Percentiles rank a stretch among this genome's conserved stretches.
Evolutionary conservation across 306 rosid species (phyloP).

Genomic region (Psophocarpus tetragonolobus): DNA sequence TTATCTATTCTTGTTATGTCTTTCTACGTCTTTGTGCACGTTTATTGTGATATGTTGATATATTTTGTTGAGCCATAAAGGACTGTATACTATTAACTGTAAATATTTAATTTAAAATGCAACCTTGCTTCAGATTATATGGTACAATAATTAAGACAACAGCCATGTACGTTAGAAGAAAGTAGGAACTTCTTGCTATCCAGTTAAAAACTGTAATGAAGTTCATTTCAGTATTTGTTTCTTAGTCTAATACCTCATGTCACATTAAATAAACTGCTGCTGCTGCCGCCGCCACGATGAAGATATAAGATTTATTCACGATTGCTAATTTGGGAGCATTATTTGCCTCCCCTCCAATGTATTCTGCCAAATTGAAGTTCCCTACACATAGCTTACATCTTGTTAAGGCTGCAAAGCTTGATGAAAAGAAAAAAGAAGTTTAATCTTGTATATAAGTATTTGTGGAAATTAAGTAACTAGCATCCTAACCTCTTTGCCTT

Average conservation of each 20-base stretch:
- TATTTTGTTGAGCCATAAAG: neutral
- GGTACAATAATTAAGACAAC: neutral
- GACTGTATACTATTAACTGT: neutral
- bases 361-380: conserved; percentile 60
- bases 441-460: neutral
- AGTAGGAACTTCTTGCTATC: neutral
- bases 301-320: conserved; percentile 15
- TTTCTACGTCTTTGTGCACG: neutral
- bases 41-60: neutral
- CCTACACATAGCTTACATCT: conserved; percentile 41
- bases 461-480: neutral
- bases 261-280: conserved; percentile 10
- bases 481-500: conserved; percentile 50
- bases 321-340: conserved; percentile 31
- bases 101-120: neutral
- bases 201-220: neutral
- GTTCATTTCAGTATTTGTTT: neutral
- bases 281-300: neutral
- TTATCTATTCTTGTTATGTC: neutral
- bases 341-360: conserved; percentile 47
- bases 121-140: conserved; percentile 1
- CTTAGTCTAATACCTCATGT: neutral
- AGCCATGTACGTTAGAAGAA: neutral
- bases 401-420: neutral
- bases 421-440: neutral